Evolutionary conservation across 2,329 filamentous ascomycete genomes (phyloP).

Genomic region (Apiospora malaysiana): DNA sequence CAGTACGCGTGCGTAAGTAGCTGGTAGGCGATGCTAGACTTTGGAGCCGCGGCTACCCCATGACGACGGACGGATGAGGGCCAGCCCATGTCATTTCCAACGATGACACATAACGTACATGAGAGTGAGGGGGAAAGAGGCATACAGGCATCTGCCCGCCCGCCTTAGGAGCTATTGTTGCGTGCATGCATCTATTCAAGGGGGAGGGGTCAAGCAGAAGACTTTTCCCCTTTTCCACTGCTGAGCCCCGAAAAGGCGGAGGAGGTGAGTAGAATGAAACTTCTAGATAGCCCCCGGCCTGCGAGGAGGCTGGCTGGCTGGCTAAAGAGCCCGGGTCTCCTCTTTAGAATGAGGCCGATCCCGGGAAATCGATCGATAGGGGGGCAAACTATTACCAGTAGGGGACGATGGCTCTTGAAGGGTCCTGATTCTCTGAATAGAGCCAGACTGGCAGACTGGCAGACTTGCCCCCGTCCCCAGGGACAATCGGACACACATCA

Average conservation of each 20-base stretch:
- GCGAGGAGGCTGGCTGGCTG: not conserved
- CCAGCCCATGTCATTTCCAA: not conserved
- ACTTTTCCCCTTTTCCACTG: not conserved
- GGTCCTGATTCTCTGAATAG: not conserved
- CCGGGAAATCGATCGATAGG: slow-evolving; percentile 11
- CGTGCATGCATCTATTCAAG: not conserved
- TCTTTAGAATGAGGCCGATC: not conserved
- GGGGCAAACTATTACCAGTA: not conserved
- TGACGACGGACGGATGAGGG: slow-evolving; percentile 6
- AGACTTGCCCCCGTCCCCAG: not conserved
- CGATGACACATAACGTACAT: slow-evolving; percentile 5
- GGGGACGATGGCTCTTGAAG: not conserved
- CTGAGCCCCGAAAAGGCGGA: slow-evolving; percentile 7
- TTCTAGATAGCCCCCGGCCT: too few relatives aligned
- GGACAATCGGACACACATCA: not conserved
- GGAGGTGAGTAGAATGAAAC: not conserved
- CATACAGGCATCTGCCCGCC: not conserved
- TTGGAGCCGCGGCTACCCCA: not conserved
- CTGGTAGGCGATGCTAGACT: not conserved
- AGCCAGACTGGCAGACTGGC: not conserved
- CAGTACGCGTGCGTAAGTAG: not conserved
- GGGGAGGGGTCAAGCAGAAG: not conserved
- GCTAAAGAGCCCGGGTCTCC: not conserved
- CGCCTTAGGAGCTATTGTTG: slow-evolving; percentile 17
- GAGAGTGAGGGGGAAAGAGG: not conserved